These are phyloP conservation scores for Sisymbrium irio DNA, from an alignment of 345 rosid genomes.

Conservation along the genomic window DNA sequence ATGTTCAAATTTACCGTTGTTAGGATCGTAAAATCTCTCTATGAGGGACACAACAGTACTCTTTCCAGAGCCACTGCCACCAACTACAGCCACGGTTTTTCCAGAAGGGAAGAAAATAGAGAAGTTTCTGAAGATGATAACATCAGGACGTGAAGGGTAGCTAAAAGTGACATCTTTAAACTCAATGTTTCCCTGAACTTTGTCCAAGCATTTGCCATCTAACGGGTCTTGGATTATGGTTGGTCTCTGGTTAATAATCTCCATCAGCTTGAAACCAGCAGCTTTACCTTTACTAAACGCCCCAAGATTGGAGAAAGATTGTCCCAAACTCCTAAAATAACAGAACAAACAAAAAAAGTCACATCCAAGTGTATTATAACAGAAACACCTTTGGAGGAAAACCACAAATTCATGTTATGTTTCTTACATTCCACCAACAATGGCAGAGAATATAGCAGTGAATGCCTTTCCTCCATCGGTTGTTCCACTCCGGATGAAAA, in stretches of 20 bases:
- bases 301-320: slow-evolving; percentile 96
- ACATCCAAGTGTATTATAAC: neutral
- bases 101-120: slow-evolving; percentile 94
- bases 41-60: slow-evolving; percentile 96
- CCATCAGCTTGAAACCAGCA: slow-evolving; percentile 97
- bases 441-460: slow-evolving; percentile 98
- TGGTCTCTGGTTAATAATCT: slow-evolving; percentile 88
- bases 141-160: slow-evolving; percentile 98
- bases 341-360: neutral
- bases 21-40: slow-evolving; percentile 96
- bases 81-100: slow-evolving; percentile 94
- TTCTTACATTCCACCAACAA: slow-evolving; percentile 98
- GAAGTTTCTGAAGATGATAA: slow-evolving; percentile 77
- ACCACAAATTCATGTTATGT: neutral
- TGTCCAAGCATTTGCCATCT: slow-evolving; percentile 70
- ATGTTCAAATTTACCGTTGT: slow-evolving; percentile 51
- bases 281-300: slow-evolving; percentile 99
- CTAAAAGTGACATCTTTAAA: slow-evolving; percentile 90
- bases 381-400: neutral
- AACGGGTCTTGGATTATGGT: slow-evolving; percentile 69
- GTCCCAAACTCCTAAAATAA: slow-evolving; percentile 91
- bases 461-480: slow-evolving; percentile 98
- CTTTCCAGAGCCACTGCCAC: slow-evolving; percentile 99
- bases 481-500: slow-evolving; percentile 87
- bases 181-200: slow-evolving; percentile 87